Percentiles rank a stretch among this genome's conserved stretches.
Conservation (phyloP, 306 rosid species). For the Prosopis cineraria region DNA sequence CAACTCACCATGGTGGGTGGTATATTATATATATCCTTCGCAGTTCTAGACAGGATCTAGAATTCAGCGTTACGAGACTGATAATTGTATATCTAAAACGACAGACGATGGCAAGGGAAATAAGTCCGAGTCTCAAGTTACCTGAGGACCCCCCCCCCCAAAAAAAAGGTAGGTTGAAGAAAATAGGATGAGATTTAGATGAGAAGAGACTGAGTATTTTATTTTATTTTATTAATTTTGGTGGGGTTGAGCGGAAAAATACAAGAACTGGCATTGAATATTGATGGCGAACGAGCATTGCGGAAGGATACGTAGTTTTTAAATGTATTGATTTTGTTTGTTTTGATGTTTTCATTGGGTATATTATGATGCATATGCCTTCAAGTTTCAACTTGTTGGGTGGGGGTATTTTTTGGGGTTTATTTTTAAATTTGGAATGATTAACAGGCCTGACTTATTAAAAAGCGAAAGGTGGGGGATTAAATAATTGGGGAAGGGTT, state of each 20-base stretch:
- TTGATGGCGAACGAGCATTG: constrained; percentile 44
- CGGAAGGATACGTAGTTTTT: constrained; percentile 23
- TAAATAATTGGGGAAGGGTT: not conserved
- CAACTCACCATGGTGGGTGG: not conserved
- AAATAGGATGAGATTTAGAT: constrained; percentile 29
- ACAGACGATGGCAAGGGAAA: not conserved
- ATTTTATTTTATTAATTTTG: constrained; percentile 18
- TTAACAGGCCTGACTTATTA: constrained; percentile 11
- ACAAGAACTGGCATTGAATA: constrained; percentile 14
- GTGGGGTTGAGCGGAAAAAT: constrained; percentile 11
- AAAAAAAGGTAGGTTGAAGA: not conserved
- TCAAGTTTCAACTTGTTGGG: not conserved
- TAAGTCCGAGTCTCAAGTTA: not conserved
- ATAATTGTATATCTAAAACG: not conserved
- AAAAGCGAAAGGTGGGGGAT: constrained; percentile 12
- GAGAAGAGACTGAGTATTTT: constrained; percentile 27
- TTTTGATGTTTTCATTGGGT: not conserved
- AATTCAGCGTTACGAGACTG: not conserved
- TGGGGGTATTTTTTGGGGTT: not conserved
- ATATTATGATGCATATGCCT: constrained; percentile 43
- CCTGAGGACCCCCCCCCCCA: not conserved
- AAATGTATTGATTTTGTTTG: not conserved
- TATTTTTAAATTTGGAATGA: not conserved
- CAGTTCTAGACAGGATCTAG: not conserved
- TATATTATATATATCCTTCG: not conserved